Evolutionary conservation across 805 yeast genomes (phyloP).

Genomic region (Lipomyces starkeyi): DNA sequence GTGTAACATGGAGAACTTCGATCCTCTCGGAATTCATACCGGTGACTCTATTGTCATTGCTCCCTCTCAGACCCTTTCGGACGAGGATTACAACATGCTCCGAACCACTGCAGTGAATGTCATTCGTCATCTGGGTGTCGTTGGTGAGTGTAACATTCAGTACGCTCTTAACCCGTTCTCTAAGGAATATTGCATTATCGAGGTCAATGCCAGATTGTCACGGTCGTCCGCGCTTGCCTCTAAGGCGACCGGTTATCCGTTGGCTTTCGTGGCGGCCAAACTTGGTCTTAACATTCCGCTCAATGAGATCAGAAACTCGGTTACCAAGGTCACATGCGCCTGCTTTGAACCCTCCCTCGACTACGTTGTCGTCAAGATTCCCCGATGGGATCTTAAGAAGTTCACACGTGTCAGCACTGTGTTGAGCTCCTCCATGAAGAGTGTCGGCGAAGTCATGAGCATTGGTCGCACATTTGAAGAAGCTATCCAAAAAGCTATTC

Average conservation of each 20-base stretch:
- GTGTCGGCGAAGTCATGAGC: conserved; percentile 98
- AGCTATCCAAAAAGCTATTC: conserved; percentile 95
- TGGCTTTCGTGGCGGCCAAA: conserved; percentile 98
- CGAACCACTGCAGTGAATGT: conserved; percentile 97
- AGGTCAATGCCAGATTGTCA: conserved; percentile 96
- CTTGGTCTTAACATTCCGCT: conserved; percentile 91
- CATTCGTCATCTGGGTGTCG: conserved; percentile 96
- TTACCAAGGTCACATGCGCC: conserved; percentile 91
- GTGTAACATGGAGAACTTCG: conserved; percentile 99
- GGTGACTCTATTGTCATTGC: conserved; percentile 99
- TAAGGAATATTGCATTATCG: conserved; percentile 94
- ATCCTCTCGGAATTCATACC: conserved; percentile 97
- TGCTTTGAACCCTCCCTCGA: conserved; percentile 98
- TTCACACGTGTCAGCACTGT: conserved; percentile 89
- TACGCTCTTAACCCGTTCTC: conserved; percentile 93
- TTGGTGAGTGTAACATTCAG: conserved; percentile 98
- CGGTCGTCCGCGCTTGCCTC: conserved; percentile 99
- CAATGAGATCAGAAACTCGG: conserved; percentile 89
- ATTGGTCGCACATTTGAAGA: conserved; percentile 98
- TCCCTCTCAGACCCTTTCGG: conserved; percentile 96
- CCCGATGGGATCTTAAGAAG: conserved; percentile 98
- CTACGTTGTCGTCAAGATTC: conserved; percentile 95
- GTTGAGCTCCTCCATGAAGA: conserved; percentile 93
- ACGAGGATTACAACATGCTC: conserved; percentile 96
- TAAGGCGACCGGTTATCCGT: conserved; percentile 97